Conservation (phyloP, 768 basidiomycete species). For the Rhodotorula sphaerocarpa region DNA sequence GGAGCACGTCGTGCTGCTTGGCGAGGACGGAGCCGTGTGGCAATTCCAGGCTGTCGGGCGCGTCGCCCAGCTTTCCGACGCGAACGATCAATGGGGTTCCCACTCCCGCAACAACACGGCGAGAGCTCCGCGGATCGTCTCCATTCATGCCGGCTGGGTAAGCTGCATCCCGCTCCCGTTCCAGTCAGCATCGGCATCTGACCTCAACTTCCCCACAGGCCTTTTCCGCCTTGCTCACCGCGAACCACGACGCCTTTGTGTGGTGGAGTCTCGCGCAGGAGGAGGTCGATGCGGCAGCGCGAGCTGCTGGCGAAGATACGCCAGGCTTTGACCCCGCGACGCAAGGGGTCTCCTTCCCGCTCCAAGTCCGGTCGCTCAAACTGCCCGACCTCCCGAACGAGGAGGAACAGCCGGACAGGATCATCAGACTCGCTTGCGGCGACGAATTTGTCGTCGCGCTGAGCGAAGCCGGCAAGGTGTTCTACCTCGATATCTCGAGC, state of each 20-base stretch:
- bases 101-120: neutral
- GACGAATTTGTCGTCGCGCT: slow-evolving; percentile 66
- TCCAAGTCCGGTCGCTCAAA: slow-evolving; percentile 18
- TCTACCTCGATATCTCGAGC: slow-evolving; percentile 51
- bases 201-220: slow-evolving; percentile 49
- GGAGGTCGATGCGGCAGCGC: neutral
- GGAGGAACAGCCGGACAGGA: slow-evolving; percentile 40
- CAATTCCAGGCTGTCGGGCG: slow-evolving; percentile 70
- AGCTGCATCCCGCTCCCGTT: neutral
- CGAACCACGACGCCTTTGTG: slow-evolving; percentile 61
- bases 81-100: slow-evolving; percentile 9
- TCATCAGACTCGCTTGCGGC: slow-evolving; percentile 74
- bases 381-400: slow-evolving; percentile 12
- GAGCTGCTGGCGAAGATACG: slow-evolving; percentile 1
- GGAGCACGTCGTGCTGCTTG: slow-evolving; percentile 60
- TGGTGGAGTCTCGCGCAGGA: slow-evolving; percentile 51
- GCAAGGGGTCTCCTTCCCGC: slow-evolving; percentile 22
- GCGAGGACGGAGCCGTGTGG: slow-evolving; percentile 58
- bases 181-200: neutral
- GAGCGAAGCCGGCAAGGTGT: slow-evolving; percentile 69
- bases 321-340: neutral
- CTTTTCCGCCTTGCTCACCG: slow-evolving; percentile 65
- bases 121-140: too few species aligned
- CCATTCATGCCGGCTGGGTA: slow-evolving; percentile 15
- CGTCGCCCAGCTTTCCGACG: slow-evolving; percentile 39